Base-by-base conservation (phyloP, 768 basidiomycete genomes). In the Boletus tylopilopsis region DNA sequence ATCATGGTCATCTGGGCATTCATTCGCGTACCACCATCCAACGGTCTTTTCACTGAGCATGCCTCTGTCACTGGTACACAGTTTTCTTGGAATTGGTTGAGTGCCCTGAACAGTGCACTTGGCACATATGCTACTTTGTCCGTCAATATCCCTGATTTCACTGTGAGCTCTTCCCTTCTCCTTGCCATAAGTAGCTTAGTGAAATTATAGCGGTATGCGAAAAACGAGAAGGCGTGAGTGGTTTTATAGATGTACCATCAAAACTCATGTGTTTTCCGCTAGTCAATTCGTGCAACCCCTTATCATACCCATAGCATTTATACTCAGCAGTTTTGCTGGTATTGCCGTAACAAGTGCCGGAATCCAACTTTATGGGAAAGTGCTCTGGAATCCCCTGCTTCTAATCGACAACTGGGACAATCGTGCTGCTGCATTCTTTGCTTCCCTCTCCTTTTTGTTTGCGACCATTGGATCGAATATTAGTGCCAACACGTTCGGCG, bases 91-190 rank as follows among this genome's bases (percentile, higher is more conserved):
- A 84, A 80, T 5, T 93, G 87, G 87, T 68, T 95, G 33, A 75
- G 76, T 49, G 81, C 84, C 0, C 61, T 95, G 51, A 94, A 91
- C 62, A 84, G 85, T 49, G 84, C 84, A 4, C 69, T 94, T 9
- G 90, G 88, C 0, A 76, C 77, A 49, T 93, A 85, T 66, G 74
- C 85, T 5, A 87, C 84, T 10, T 69, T 89, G 12, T 76, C 83
- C 0, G 82, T 88, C 51, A 91, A 91, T 59, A 90, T 91, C 48
- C 85, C 90, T 8, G 92, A 94, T 66, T 91, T 94, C 57, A 90
- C 90, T 13, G 71, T 75, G 50, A 45, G 68, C 4, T 29, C 7
- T 4, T 34, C 15, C 9, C 9, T 35, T 39, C 22, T 66, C 8
- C 35, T 22, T n/a, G 15, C 11, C 9, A 4, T 15, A 19, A 23